Conservation (phyloP, 164 flowering plant genomes). For the Liquidambar formosana region DNA sequence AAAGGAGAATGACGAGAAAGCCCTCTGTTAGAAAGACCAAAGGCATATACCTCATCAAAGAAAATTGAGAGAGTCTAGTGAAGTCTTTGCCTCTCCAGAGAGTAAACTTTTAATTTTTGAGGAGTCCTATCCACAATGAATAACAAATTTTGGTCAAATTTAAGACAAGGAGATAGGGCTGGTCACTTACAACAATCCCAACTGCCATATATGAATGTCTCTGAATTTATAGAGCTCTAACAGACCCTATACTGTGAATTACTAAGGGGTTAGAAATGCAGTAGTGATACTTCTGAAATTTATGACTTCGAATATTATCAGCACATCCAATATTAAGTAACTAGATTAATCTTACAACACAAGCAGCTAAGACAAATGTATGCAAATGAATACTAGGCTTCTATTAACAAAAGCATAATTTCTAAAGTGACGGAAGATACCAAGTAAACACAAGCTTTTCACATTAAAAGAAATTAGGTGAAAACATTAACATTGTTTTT, state of each 20-base stretch:
- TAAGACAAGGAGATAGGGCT: background rate
- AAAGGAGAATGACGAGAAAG: too few relatives aligned
- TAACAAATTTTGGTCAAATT: background rate
- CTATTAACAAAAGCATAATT: background rate
- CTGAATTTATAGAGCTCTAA: background rate
- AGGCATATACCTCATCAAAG: too few relatives aligned
- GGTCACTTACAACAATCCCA: background rate
- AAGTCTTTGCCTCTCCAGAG: background rate
- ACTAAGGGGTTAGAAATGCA: background rate
- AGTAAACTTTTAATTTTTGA: background rate
- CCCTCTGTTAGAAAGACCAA: too few relatives aligned
- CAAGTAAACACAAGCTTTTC: background rate
- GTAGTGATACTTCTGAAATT: too few relatives aligned
- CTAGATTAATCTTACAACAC: background rate
- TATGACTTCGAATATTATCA: too few relatives aligned
- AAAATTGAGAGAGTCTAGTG: too few relatives aligned
- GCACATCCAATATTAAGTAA: background rate
- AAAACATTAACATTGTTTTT: slow-evolving; percentile 1
- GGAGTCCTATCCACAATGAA: background rate
- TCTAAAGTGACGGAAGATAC: background rate
- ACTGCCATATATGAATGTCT: background rate
- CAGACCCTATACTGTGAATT: background rate
- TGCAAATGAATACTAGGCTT: background rate
- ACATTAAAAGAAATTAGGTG: background rate
- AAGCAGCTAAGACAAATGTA: background rate